phyloP scores from a whole-genome alignment of 176 grass and related monocot genomes.

The Typha latifolia region DNA sequence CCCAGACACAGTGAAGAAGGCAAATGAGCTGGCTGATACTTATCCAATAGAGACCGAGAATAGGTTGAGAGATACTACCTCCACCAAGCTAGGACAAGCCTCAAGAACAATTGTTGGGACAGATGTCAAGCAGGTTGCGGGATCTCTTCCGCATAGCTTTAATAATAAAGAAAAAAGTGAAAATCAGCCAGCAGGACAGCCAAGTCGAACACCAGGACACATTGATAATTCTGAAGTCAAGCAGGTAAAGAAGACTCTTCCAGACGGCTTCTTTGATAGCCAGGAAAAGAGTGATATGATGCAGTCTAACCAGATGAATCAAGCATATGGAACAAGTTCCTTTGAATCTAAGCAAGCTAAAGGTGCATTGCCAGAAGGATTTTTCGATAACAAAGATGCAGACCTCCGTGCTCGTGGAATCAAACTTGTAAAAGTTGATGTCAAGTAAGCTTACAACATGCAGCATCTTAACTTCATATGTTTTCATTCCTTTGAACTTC shows the following conservation, averaged over 20 bases:
- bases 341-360: conserved; percentile 38
- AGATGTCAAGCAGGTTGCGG: not conserved
- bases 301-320: conserved; percentile 30
- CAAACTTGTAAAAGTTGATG: conserved; percentile 61
- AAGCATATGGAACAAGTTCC: conserved; percentile 22
- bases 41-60: conserved; percentile 7
- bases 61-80: not conserved
- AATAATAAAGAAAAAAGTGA: conserved; percentile 24
- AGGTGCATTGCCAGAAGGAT: conserved; percentile 80
- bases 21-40: conserved; percentile 23
- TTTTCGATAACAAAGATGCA: conserved; percentile 98
- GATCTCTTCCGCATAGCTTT: conserved; percentile 14
- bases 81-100: not conserved
- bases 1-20: conserved; percentile 3
- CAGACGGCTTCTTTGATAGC: conserved; percentile 58
- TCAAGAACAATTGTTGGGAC: not conserved
- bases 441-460: conserved; percentile 38
- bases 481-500: not conserved
- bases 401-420: conserved; percentile 88
- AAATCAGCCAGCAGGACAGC: conserved; percentile 24
- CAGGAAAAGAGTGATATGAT: not conserved
- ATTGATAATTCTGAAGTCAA: not conserved
- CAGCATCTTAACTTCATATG: not conserved
- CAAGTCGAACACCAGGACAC: conserved; percentile 25
- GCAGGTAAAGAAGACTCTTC: conserved; percentile 39